Evolutionary conservation across 257 asterid species (phyloP).

Genomic region (Nicotiana otophora): DNA sequence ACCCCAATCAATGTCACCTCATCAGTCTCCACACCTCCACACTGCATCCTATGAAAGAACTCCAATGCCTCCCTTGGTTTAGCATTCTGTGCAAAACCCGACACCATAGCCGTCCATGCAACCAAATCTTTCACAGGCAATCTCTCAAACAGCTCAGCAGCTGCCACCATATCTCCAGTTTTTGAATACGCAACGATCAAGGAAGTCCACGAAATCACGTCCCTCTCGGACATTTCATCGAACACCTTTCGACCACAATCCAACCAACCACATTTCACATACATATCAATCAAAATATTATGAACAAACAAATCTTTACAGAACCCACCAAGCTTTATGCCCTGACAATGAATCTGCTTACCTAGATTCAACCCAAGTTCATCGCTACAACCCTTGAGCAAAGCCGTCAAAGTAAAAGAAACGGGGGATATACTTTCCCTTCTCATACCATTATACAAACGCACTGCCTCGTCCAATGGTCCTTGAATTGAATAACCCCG

Average conservation of each 20-base stretch:
- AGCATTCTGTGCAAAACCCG: conserved; percentile 68
- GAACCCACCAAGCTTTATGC: conserved; percentile 65
- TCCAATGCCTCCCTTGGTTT: conserved; percentile 66
- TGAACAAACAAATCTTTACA: conserved; percentile 45
- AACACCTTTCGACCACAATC: conserved; percentile 54
- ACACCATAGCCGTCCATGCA: conserved; percentile 85
- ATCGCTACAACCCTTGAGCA: conserved; percentile 48
- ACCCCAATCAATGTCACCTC: conserved; percentile 58
- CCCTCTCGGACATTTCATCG: conserved; percentile 78
- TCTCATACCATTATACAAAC: conserved; percentile 54
- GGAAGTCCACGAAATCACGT: conserved; percentile 57
- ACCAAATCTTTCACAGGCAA: conserved; percentile 64
- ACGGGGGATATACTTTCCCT: conserved; percentile 38
- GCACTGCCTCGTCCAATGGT: conserved; percentile 35
- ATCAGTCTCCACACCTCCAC: conserved; percentile 49
- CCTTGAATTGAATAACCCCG: conserved; percentile 54
- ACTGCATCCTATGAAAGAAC: conserved; percentile 60
- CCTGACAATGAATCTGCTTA: conserved; percentile 61
- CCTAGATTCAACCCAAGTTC: conserved; percentile 39
- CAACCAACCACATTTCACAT: conserved; percentile 57
- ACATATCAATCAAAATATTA: conserved; percentile 58
- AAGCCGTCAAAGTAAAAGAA: conserved; percentile 68
- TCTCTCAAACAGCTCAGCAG: conserved; percentile 44
- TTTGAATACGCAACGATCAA: conserved; percentile 61
- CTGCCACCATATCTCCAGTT: conserved; percentile 50